Evolutionary conservation across 805 yeast species (phyloP), one percentile per base, ranked within the genome.

Genomic region (Suhomyces sp.): DNA sequence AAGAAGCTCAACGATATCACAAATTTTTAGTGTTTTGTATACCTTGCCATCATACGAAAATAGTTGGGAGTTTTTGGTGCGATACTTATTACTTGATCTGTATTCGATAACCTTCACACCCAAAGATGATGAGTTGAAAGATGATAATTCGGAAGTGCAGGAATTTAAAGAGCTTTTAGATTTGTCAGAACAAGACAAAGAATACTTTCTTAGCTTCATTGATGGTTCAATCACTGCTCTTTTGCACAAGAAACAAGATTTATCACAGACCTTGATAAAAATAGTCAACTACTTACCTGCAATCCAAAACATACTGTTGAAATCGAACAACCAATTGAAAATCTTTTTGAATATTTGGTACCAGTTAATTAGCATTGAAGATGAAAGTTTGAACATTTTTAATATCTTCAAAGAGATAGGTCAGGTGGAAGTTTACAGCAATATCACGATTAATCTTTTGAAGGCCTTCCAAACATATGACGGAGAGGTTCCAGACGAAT

Each of bases 71-170:
- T 44, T 59, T 13, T 47, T 76, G 9, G 42, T 71, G 1, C 55
- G 63, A 2, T 75, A 69, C 43, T 48, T 70, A 4, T 45, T 70
- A 13, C 60, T 65, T 28, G 86, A 77, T 46, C 29, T 65, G 2
- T 65, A 76, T 0, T 54, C 73, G 1, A 37, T 65, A 28, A 38
- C 27, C 5, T 58, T 52, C 34, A 31, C 28, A 5, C 36, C 48
- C 6, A 42, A 36, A 12, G 41, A 37, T 4, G 42, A 31, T n/a
- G 37, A 35, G 1, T 10, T 33, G 4, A 37, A 43, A 3, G 53
- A 48, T 5, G 40, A 44, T 34, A 39, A 45, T 3, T 39, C 31
- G 13, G 51, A 52, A 17, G 63, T 60, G 25, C 49, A 54, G 1
- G 56, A 55, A 5, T 42, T 77, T 15, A 58, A 48, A 20, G 43